Base-by-base conservation (phyloP, 2,329 filamentous ascomycete genomes). In the Onygena corvina region DNA sequence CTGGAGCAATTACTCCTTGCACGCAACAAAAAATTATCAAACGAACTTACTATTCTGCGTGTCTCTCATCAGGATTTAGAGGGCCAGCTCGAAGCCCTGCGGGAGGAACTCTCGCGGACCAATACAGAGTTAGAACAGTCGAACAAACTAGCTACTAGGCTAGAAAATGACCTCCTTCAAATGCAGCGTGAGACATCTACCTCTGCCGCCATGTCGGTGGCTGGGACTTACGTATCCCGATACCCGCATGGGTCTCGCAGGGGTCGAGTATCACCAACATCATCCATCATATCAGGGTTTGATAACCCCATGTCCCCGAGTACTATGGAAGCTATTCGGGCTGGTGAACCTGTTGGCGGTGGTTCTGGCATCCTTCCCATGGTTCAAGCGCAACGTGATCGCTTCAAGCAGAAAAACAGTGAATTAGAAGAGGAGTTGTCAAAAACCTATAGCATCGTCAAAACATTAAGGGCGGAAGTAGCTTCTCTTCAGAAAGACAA, bases 271-370 rank as follows among this genome's bases (percentile, higher is more conserved):
- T 96, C 92, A 2, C 93, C 92, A 0, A 96, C 92, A 1, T 96
- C 90, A 3, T 96, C 90, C 16, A 96, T 98, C 59, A 96, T 98
- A 59, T 95, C 89, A 52, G 92, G 92, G n/a, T 88, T 95, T 61
- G 86, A 94, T 60, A 81, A 84, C 18, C 76, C 79, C 36, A 72
- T 71, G 35, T 64, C 68, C 44, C 71, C 67, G 16, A 70, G 68
- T 31, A 73, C 71, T 11, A 69, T 82, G 56, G 78, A 81, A 33
- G 69, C 76, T 4, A 69, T 83, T 20, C 75, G 79, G 27, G 76
- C 75, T 1, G 84, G 87, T 42, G 77, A 81, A 54, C 73, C 81
- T 6, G 75, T 83, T 49, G 84, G 84, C 27, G 77, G 85, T 48
- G 86, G 86, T 1, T 86, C 86, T 0, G 87, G 89, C 9, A 95